phyloP scores from a whole-genome alignment of 768 basidiomycete species.

The Tulasnella calospora region DNA sequence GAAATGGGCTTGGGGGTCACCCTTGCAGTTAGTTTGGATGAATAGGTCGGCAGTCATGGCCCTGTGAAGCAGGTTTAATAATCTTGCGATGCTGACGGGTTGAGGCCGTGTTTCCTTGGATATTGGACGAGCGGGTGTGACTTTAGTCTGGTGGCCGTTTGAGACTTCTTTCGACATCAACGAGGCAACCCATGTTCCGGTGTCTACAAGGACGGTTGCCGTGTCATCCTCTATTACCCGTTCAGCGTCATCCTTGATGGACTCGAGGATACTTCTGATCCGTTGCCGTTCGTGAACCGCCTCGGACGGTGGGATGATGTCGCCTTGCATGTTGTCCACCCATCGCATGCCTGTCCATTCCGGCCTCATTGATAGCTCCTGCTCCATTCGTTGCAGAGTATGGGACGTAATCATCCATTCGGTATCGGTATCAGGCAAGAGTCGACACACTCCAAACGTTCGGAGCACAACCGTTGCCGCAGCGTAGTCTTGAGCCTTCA shows the following conservation, averaged over 20 bases:
- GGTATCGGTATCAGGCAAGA: conserved; percentile 21
- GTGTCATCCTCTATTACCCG: not conserved
- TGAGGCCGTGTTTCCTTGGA: not conserved
- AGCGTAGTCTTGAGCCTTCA: conserved; percentile 28
- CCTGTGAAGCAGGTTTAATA: conserved; percentile 1
- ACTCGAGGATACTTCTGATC: not conserved
- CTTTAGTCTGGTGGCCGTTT: too few species aligned
- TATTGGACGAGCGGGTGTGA: not conserved
- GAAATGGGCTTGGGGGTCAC: not conserved
- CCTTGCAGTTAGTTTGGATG: not conserved
- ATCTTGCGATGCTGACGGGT: conserved; percentile 2
- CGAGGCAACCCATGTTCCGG: not conserved
- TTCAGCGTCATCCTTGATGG: not conserved
- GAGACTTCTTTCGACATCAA: not conserved
- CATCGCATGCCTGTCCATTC: conserved; percentile 10
- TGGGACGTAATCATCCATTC: conserved; percentile 23
- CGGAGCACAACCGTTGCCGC: conserved; percentile 29
- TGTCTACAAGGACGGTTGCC: not conserved
- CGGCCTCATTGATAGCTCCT: conserved; percentile 1
- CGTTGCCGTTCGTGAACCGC: not conserved
- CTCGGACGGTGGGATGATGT: not conserved
- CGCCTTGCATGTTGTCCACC: conserved; percentile 20
- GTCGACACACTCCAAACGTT: conserved; percentile 16
- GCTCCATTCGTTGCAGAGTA: conserved; percentile 11
- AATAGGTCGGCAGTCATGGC: not conserved